A percentile compares a stretch with the other conserved stretches of the same genome.
Evolutionary conservation across 805 yeast species (phyloP).

Genomic region (Diddensiella santjacobensis): DNA sequence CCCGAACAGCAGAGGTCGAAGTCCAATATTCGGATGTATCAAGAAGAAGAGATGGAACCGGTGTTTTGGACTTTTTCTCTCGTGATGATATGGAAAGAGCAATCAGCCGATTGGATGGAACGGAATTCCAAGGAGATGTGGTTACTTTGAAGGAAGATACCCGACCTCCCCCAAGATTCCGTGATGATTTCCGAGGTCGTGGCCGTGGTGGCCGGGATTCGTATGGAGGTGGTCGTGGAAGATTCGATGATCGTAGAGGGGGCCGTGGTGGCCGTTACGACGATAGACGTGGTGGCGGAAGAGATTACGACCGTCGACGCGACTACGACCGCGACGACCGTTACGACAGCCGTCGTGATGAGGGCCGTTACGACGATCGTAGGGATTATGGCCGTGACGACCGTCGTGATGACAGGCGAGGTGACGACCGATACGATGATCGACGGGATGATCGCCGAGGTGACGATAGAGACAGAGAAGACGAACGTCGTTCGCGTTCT

Average conservation of each 20-base stretch:
- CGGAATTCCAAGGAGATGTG: slow-evolving; percentile 65
- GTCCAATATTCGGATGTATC: slow-evolving; percentile 37
- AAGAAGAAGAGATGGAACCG: slow-evolving; percentile 36
- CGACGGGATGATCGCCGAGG: slow-evolving; percentile 15
- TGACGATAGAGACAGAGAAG: slow-evolving; percentile 16
- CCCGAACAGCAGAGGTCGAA: slow-evolving; percentile 56
- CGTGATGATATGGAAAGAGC: slow-evolving; percentile 73
- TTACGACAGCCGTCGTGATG: slow-evolving; percentile 17
- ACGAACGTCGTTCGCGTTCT: slow-evolving; percentile 18
- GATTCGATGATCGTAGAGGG: slow-evolving; percentile 42
- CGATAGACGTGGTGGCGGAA: slow-evolving; percentile 44
- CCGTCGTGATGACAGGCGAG: slow-evolving; percentile 15
- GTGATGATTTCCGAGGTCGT: slow-evolving; percentile 37
- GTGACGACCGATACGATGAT: slow-evolving; percentile 13
- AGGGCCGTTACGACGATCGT: slow-evolving; percentile 37
- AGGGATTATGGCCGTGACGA: slow-evolving; percentile 28
- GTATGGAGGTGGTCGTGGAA: slow-evolving; percentile 48
- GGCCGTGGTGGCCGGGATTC: slow-evolving; percentile 44
- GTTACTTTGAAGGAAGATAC: slow-evolving; percentile 72
- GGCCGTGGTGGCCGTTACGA: slow-evolving; percentile 42
- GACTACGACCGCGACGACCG: slow-evolving; percentile 46
- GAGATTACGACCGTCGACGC: slow-evolving; percentile 39
- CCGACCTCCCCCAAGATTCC: slow-evolving; percentile 34
- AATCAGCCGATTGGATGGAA: slow-evolving; percentile 62
- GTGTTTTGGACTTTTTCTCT: slow-evolving; percentile 35